Evolutionary conservation across 2,329 filamentous ascomycete species (phyloP), one percentile per base, ranked within the genome.

Genomic region (Venturia pyrina): DNA sequence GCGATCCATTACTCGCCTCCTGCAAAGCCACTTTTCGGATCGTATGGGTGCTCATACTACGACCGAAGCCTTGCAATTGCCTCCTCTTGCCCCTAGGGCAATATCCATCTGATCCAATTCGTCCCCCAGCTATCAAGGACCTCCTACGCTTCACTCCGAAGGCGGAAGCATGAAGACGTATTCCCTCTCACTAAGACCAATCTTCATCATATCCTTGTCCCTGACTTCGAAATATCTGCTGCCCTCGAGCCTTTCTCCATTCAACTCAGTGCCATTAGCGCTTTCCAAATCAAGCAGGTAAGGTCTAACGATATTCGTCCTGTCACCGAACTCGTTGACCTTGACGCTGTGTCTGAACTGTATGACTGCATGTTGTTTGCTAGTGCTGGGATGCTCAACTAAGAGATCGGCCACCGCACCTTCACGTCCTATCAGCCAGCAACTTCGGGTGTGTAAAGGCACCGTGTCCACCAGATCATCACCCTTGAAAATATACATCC

Each of bases 251-350:
- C 79, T 81, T 68, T 90, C 86, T 43, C 87, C 87, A 73, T 98
- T 97, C 69, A 99, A 80, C 66, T 78, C 82, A 2, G 93, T 97
- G 44, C 95, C 93, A 75, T 98, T 97, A 60, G 90, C 90, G 71
- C 91, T 96, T 71, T 97, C 93, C 62, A 99, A 79, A 76, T 99
- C 95, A 69, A 99, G 91, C 10, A 98, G 75, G 77, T 98, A 99
- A 0, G 93, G 93, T 78, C 78, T 81, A 34, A 83, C 81, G 67
- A 75, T 70, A 53, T 70, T 72, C 66, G 71, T 71, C 67, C 71
- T 71, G n/a, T 75, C 73, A 28, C 90, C 91, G 19, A 59, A 65
- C 48, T 67, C 66, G 43, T 61, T 62, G 17, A 59, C 28, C 41
- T 66, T 43, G 24, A 67, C 43, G 77, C 89, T 92, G 73, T 91